Evolutionary conservation across 1,284 basidiomycete species (phyloP), one percentile per base, ranked within the genome.

Genomic region (Malassezia arunalokei): DNA sequence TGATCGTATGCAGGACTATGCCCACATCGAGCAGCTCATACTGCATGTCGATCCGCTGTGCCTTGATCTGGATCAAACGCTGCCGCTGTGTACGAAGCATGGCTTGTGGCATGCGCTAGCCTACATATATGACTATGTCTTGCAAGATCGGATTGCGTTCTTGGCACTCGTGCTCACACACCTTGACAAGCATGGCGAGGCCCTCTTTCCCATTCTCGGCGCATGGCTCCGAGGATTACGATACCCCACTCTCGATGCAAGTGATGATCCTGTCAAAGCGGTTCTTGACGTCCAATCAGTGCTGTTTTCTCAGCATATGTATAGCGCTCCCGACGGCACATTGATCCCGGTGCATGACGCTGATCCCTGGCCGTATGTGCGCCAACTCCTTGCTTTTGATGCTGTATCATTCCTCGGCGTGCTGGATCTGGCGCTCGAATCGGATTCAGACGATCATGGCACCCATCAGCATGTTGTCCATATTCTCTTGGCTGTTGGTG

Each of bases 21-120:
- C 85, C 45, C 77, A 82, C 3, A 86, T 87, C 1, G 90, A 98
- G 71, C 79, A 81, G 37, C 78, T 98, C 54, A 92, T 99, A 49
- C 95, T 90, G 87, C 88, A 94, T 71, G 87, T 96, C 54, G 86
- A 95, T 62, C 89, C 92, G 0, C 77, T 81, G 12, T 87, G 84
- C 63, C 77, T 99, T 53, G 94, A 99, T 68, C 83, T 96, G 72
- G 86, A 98, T 68, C 94, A 96, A 74, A 85, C 85, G 0, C 83
- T 96, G 56, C 79, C 76, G 14, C 77, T 99, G 4, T 98, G 94
- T 68, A 83, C 87, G 66, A 78, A 78, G 49, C 81, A 88, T 65
- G 78, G 79, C 29, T 79, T 98, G 2, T 95, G 90, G 76, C 92
- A 96, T 68, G 91, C 92, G 0, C 79, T 98, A 56, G 85, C 92